Conservation (phyloP, 2,329 filamentous ascomycete species). For the Beauveria sp. region DNA sequence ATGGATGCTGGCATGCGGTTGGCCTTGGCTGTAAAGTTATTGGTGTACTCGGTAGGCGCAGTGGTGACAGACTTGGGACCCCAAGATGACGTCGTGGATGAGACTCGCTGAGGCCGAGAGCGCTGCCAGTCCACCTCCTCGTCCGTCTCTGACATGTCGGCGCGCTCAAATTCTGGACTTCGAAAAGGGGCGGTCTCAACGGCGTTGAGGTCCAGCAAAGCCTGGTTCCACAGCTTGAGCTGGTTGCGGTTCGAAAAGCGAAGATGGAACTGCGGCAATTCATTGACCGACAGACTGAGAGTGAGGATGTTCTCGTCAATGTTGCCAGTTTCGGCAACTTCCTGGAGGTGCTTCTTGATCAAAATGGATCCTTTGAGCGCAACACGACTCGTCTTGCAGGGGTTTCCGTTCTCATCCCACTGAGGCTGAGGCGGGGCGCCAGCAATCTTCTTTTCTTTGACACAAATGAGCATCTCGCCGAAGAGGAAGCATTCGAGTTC, state of each 20-base stretch:
- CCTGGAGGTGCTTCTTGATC: conserved; percentile 95
- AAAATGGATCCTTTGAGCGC: conserved; percentile 95
- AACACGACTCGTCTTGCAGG: conserved; percentile 64
- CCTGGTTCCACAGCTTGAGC: conserved; percentile 84
- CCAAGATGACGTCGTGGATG: conserved; percentile 76
- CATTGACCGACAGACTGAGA: conserved; percentile 80
- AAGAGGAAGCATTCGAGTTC: conserved; percentile 96
- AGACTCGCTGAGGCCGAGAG: conserved; percentile 58
- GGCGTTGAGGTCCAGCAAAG: conserved; percentile 73
- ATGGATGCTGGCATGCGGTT: conserved; percentile 41
- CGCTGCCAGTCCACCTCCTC: conserved; percentile 77
- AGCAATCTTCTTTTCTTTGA: conserved; percentile 83
- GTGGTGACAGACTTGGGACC: conserved; percentile 79
- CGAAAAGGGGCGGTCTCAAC: conserved; percentile 56
- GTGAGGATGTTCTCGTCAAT: conserved; percentile 79
- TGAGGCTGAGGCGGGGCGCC: conserved; percentile 39
- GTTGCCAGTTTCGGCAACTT: conserved; percentile 64
- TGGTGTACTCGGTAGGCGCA: conserved; percentile 86
- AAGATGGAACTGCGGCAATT: conserved; percentile 90
- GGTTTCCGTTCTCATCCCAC: conserved; percentile 55
- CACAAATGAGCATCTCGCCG: conserved; percentile 97
- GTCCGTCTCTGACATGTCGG: conserved; percentile 72
- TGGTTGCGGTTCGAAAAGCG: conserved; percentile 78
- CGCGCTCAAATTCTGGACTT: conserved; percentile 69
- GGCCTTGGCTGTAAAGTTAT: conserved; percentile 51